phyloP scores from a whole-genome alignment of 805 yeast species.

The Monosporozyma aerobia region DNA sequence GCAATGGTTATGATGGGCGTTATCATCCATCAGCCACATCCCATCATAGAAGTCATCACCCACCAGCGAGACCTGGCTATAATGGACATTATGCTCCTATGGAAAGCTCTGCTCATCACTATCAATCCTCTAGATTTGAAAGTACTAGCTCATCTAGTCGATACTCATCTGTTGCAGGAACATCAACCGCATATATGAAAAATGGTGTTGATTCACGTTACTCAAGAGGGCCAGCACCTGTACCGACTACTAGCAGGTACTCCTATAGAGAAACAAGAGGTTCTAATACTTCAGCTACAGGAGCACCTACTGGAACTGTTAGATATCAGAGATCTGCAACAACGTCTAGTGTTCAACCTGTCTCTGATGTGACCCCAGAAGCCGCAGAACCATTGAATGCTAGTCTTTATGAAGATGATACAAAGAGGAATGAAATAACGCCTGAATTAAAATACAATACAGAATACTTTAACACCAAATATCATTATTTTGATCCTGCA shows the following conservation, averaged over 20 bases:
- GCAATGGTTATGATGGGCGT: neutral
- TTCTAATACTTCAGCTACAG: neutral
- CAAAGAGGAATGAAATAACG: neutral
- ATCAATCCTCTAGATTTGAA: neutral
- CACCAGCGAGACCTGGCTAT: neutral
- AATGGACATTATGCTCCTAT: neutral
- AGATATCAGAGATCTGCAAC: neutral
- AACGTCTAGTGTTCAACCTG: neutral
- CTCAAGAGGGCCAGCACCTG: neutral
- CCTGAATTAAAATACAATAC: slow-evolving; percentile 17
- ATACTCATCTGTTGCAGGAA: neutral
- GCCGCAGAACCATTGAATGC: neutral
- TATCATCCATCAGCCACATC: neutral
- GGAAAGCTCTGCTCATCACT: neutral
- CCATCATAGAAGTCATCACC: neutral
- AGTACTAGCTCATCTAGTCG: neutral
- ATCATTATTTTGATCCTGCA: slow-evolving; percentile 25
- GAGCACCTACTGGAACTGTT: neutral
- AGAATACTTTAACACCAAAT: slow-evolving; percentile 18
- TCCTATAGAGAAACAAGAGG: neutral
- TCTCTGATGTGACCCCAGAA: neutral
- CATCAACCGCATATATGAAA: neutral
- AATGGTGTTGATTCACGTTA: neutral
- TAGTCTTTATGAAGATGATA: neutral
- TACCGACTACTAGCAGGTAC: neutral